phyloP scores from a whole-genome alignment of 78 protist genomes.

The Dictyostelium brefeldianum region DNA sequence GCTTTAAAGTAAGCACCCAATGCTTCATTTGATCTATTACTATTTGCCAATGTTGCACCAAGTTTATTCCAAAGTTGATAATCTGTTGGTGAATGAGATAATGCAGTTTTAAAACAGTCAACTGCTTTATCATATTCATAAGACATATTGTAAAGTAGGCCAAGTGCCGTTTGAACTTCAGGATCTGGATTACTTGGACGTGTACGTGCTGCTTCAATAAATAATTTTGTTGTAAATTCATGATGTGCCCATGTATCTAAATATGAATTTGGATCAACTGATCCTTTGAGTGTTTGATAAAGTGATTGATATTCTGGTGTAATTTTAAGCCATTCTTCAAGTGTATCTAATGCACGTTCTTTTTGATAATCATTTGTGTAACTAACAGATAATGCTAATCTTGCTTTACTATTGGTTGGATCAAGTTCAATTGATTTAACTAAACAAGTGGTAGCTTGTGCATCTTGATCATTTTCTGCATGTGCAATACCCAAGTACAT shows the following conservation, averaged over 20 bases:
- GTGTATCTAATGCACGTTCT: slow-evolving; percentile 85
- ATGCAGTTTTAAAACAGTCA: slow-evolving; percentile 88
- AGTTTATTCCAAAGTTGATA: slow-evolving; percentile 94
- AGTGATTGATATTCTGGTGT: slow-evolving; percentile 51
- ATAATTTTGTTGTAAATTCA: slow-evolving; percentile 16
- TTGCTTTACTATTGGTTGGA: slow-evolving; percentile 80
- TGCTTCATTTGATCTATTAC: slow-evolving; percentile 84
- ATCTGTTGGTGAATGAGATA: slow-evolving; percentile 70
- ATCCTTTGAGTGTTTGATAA: neutral
- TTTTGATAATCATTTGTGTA: slow-evolving; percentile 69
- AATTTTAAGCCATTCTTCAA: slow-evolving; percentile 82
- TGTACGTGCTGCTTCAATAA: slow-evolving; percentile 85
- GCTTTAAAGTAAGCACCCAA: slow-evolving; percentile 90
- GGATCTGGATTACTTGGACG: slow-evolving; percentile 83
- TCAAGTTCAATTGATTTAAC: slow-evolving; percentile 69
- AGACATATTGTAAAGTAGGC: slow-evolving; percentile 88
- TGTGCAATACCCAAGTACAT: slow-evolving; percentile 90
- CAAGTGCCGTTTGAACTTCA: slow-evolving; percentile 91
- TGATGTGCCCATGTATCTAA: slow-evolving; percentile 66
- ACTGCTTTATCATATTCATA: slow-evolving; percentile 92
- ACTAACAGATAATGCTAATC: slow-evolving; percentile 65
- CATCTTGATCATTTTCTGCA: slow-evolving; percentile 93
- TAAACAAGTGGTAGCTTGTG: slow-evolving; percentile 86
- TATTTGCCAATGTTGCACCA: slow-evolving; percentile 96
- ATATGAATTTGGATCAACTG: neutral